phyloP scores from a whole-genome alignment of 2,329 filamentous ascomycete genomes.

The Seiridium cupressi region DNA sequence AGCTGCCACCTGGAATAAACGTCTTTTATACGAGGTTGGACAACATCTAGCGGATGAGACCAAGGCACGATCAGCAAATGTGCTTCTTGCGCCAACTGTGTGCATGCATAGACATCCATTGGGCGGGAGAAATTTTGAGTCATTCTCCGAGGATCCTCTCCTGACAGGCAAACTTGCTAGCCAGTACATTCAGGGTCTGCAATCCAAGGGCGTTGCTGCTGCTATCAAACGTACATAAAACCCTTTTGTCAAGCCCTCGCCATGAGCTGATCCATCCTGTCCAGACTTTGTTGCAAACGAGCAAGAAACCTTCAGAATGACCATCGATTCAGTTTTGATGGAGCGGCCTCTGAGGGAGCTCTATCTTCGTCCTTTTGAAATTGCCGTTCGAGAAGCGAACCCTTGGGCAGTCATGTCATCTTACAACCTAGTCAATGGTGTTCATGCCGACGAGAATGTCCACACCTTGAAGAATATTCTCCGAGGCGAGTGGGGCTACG shows the following conservation, averaged over 20 bases:
- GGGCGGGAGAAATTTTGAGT: constrained; percentile 84
- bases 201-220: constrained; percentile 71
- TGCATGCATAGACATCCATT: constrained; percentile 81
- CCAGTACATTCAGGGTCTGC: constrained; percentile 69
- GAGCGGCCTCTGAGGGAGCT: constrained; percentile 67
- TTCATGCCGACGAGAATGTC: constrained; percentile 57
- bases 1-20: constrained; percentile 75
- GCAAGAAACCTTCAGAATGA: constrained; percentile 67
- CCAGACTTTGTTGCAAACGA: constrained; percentile 69
- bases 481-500: constrained; percentile 61
- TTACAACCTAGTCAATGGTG: constrained; percentile 66
- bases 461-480: constrained; percentile 56
- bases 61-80: constrained; percentile 70
- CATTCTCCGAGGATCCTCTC: constrained; percentile 79
- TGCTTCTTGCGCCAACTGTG: constrained; percentile 74
- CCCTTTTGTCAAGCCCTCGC: no score
- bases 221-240: constrained; percentile 68
- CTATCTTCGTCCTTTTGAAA: constrained; percentile 74
- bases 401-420: constrained; percentile 70
- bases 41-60: constrained; percentile 69
- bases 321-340: constrained; percentile 61
- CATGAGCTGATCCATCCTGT: no score
- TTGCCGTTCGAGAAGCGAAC: constrained; percentile 66
- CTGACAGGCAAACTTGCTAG: constrained; percentile 73
- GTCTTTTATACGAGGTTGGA: constrained; percentile 68